Evolutionary conservation across 163 green algal species (phyloP).

Genomic region (Chlamydomonas reinhardtii): DNA sequence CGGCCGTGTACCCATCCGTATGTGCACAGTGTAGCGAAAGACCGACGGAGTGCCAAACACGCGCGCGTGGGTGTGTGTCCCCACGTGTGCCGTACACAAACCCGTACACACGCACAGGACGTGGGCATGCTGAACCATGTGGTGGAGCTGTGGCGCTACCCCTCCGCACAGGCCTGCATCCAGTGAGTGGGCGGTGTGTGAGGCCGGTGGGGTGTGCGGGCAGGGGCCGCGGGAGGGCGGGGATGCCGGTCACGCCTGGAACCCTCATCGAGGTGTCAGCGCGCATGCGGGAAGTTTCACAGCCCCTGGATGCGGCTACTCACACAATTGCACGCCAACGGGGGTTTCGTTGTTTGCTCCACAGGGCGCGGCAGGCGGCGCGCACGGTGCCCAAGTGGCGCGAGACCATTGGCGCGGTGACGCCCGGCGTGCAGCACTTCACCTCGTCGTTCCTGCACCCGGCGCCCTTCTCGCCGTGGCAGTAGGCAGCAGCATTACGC

Average conservation of each 20-base stretch:
- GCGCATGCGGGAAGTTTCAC: too few relatives aligned
- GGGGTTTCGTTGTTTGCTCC: too few relatives aligned
- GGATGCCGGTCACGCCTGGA: too few relatives aligned
- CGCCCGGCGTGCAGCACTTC: constrained; percentile 81
- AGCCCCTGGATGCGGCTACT: too few relatives aligned
- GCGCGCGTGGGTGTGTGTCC: too few relatives aligned
- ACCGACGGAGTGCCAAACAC: too few relatives aligned
- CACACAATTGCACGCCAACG: too few relatives aligned
- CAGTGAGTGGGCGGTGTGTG: constrained; percentile 41
- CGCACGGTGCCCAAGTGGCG: constrained; percentile 73
- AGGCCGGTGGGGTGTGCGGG: not conserved
- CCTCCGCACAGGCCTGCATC: constrained; percentile 72
- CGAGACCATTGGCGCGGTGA: constrained; percentile 76
- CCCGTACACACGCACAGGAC: constrained; percentile 53
- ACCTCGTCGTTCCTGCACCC: constrained; percentile 71
- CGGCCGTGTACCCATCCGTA: too few relatives aligned
- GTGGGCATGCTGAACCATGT: constrained; percentile 87
- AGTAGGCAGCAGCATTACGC: constrained; percentile 42
- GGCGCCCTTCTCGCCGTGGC: constrained; percentile 77
- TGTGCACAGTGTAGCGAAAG: too few relatives aligned
- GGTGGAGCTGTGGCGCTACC: constrained; percentile 87
- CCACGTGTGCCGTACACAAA: too few relatives aligned
- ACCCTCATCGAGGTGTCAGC: too few relatives aligned
- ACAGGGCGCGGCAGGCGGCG: constrained; percentile 72
- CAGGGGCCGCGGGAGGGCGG: too few relatives aligned